Evolutionary conservation across 495 filamentous ascomycete genomes (phyloP).

Genomic region (Sordaria brevicollis): DNA sequence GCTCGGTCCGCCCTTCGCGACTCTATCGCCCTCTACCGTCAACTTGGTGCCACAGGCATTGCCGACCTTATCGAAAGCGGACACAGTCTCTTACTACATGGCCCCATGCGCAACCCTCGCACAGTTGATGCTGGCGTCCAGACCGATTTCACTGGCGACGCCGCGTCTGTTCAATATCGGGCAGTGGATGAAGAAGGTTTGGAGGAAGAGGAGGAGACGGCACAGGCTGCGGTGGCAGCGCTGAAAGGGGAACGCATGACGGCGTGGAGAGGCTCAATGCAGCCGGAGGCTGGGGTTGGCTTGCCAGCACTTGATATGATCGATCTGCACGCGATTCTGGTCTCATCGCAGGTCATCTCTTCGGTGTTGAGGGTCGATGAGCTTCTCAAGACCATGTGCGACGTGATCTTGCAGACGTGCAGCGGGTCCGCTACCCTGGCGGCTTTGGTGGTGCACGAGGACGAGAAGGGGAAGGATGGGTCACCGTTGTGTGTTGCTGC

Average conservation of each 20-base stretch:
- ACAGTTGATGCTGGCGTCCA: conserved; percentile 64
- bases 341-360: conserved; percentile 83
- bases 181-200: conserved; percentile 44
- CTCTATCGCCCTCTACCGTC: conserved; percentile 60
- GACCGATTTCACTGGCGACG: conserved; percentile 56
- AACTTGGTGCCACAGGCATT: conserved; percentile 66
- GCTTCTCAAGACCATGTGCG: conserved; percentile 78
- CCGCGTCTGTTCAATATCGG: conserved; percentile 44
- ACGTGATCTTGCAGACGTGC: conserved; percentile 80
- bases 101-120: conserved; percentile 47
- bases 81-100: conserved; percentile 61
- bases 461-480: conserved; percentile 12
- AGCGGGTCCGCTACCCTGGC: conserved; percentile 67
- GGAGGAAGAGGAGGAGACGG: conserved; percentile 43
- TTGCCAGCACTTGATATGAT: conserved; percentile 66
- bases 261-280: conserved; percentile 47
- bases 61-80: conserved; percentile 59
- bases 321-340: conserved; percentile 75
- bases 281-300: conserved; percentile 36
- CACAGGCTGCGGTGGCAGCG: conserved; percentile 35
- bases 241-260: conserved; percentile 53
- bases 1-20: conserved; percentile 64
- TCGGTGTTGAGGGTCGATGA: conserved; percentile 79
- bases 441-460: conserved; percentile 48
- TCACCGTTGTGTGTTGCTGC: conserved; percentile 54